A percentile compares a stretch with the other conserved stretches of the same genome.
Conservation (phyloP, 331 rosid genomes). For the Phaseolus coccineus region DNA sequence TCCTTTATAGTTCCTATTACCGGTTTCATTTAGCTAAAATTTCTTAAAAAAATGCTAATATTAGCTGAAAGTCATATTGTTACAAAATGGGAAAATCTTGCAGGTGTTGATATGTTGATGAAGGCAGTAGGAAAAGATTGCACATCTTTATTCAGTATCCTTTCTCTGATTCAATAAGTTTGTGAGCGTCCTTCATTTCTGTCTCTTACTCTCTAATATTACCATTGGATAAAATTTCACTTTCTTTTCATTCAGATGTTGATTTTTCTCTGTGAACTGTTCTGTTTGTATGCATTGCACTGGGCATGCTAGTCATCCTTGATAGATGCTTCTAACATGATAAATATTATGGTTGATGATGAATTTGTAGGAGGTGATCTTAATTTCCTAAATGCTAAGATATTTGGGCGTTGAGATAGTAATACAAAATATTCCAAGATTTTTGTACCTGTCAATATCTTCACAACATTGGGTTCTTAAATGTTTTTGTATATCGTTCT, state of each 20-base stretch:
- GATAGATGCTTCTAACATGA: slow-evolving; percentile 29
- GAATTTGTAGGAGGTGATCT: slow-evolving; percentile 15
- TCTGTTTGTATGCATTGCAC: not conserved
- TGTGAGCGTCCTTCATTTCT: not conserved
- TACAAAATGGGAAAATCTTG: not conserved
- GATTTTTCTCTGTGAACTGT: slow-evolving; percentile 25
- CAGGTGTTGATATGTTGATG: slow-evolving; percentile 93
- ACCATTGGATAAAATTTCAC: not conserved
- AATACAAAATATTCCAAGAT: not conserved
- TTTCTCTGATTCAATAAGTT: slow-evolving; percentile 35
- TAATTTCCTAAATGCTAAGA: slow-evolving; percentile 32
- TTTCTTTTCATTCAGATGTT: slow-evolving; percentile 4
- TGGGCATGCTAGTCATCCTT: slow-evolving; percentile 12
- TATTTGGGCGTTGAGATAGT: slow-evolving; percentile 6
- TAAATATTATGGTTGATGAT: not conserved
- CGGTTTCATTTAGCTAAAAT: slow-evolving; percentile 5
- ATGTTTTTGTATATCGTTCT: not conserved
- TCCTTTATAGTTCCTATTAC: not conserved
- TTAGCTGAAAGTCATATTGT: slow-evolving; percentile 18
- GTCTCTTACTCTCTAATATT: slow-evolving; percentile 6
- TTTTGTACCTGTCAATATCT: not conserved
- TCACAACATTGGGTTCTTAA: not conserved
- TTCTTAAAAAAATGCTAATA: slow-evolving; percentile 25
- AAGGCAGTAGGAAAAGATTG: slow-evolving; percentile 95
- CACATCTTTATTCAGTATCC: slow-evolving; percentile 97